A percentile compares a stretch with the other conserved stretches of the same genome.
phyloP scores from a whole-genome alignment of 2,329 filamentous ascomycete genomes.

The Cladorrhinum sp. region DNA sequence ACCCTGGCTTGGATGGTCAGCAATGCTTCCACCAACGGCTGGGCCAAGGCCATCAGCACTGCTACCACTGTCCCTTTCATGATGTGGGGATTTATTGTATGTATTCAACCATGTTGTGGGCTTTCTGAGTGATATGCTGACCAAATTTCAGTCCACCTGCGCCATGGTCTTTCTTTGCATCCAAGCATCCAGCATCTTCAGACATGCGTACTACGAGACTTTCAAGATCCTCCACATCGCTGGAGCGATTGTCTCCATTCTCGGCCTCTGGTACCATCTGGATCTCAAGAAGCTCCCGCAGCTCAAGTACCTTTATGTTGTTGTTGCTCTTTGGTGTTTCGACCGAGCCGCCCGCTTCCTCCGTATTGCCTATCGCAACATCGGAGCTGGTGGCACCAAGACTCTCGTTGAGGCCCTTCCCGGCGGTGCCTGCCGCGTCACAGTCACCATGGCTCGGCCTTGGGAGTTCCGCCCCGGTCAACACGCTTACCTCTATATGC shows the following conservation, averaged over 20 bases:
- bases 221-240: slow-evolving; percentile 72
- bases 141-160: slow-evolving; percentile 46
- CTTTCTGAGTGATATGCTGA: slow-evolving; percentile 13
- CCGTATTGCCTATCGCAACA: slow-evolving; percentile 62
- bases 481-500: slow-evolving; percentile 78
- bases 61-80: slow-evolving; percentile 46
- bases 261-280: slow-evolving; percentile 66
- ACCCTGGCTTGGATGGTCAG: slow-evolving; percentile 57
- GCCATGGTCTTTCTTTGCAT: slow-evolving; percentile 62
- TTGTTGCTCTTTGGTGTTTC: slow-evolving; percentile 63
- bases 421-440: slow-evolving; percentile 71
- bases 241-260: slow-evolving; percentile 57
- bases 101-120: slow-evolving; percentile 28
- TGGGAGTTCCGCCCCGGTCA: slow-evolving; percentile 74
- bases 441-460: slow-evolving; percentile 70
- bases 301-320: slow-evolving; percentile 57
- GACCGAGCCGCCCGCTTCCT: slow-evolving; percentile 61
- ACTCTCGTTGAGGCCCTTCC: slow-evolving; percentile 73
- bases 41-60: slow-evolving; percentile 41
- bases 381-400: slow-evolving; percentile 63
- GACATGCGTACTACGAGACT: slow-evolving; percentile 76
- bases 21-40: slow-evolving; percentile 43
- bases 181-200: slow-evolving; percentile 67
- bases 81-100: slow-evolving; percentile 62
- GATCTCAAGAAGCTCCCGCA: slow-evolving; percentile 53